Conservation (phyloP, 129 eudicot genomes). For the Centella asiatica region DNA sequence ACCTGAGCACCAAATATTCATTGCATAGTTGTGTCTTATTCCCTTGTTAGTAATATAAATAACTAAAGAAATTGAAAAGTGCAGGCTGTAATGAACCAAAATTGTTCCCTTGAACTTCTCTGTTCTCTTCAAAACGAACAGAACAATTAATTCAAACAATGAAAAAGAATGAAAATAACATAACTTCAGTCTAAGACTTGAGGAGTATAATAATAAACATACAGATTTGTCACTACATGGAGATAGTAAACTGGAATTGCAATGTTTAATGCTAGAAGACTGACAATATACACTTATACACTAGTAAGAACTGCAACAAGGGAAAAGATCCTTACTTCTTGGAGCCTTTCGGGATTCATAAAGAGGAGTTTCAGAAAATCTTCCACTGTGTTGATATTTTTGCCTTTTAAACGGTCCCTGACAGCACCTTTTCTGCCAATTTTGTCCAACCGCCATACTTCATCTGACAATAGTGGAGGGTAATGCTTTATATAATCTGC, state of each 20-base stretch:
- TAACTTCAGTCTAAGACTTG: background rate
- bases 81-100: background rate
- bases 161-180: no score
- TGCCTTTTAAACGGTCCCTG: constrained; percentile 14
- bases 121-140: background rate
- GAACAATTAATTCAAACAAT: no score
- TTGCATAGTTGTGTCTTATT: no score
- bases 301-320: background rate
- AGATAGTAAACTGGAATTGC: background rate
- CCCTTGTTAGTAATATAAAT: background rate
- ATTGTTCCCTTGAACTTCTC: background rate
- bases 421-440: constrained; percentile 21
- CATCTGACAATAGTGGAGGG: constrained; percentile 32
- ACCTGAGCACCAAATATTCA: no score
- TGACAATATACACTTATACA: background rate
- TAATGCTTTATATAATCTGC: constrained; percentile 29
- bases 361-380: constrained; percentile 36
- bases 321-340: constrained; percentile 23
- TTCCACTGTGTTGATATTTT: constrained; percentile 24
- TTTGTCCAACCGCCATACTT: constrained; percentile 34
- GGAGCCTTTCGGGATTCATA: constrained; percentile 38
- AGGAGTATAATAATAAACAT: background rate
- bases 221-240: background rate
- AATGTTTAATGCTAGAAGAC: background rate
- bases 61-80: background rate